phyloP scores from a whole-genome alignment of 108 stramenopile species.

The Conticribra weissflogii region DNA sequence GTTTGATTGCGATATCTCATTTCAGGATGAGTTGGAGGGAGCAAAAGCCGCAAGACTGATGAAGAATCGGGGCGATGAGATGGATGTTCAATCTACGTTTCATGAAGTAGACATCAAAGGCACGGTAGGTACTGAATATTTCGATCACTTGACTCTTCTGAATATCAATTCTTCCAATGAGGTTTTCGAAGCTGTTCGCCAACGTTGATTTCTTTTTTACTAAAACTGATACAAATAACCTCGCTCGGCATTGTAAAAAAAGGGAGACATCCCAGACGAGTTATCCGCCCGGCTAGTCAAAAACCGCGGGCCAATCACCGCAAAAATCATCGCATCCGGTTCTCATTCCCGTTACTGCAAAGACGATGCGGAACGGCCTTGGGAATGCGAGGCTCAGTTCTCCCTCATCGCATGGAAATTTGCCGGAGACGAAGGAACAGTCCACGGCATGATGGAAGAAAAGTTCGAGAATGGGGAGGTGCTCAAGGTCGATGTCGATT shows the following conservation, averaged over 20 bases:
- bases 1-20: not conserved
- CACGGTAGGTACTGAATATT: conserved; percentile 19
- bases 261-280: conserved; percentile 38
- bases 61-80: conserved; percentile 43
- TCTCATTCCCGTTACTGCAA: conserved; percentile 17
- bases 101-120: conserved; percentile 45
- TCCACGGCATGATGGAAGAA: conserved; percentile 45
- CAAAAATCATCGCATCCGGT: conserved; percentile 44
- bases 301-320: conserved; percentile 50
- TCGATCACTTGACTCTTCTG: not conserved
- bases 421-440: conserved; percentile 41
- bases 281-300: conserved; percentile 35
- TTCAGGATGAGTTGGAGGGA: conserved; percentile 35
- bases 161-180: not conserved
- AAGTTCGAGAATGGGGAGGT: conserved; percentile 19
- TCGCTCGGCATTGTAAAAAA: no score
- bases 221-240: no score
- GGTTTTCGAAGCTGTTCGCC: no score
- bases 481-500: conserved; percentile 51
- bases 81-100: conserved; percentile 44
- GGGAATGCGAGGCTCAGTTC: conserved; percentile 14
- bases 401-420: conserved; percentile 50
- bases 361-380: not conserved
- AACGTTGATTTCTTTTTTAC: no score
- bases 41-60: conserved; percentile 45